These are phyloP conservation scores for Triticum aestivum DNA, from an alignment of 176 grass and related monocot genomes.

Conservation along the genomic window DNA sequence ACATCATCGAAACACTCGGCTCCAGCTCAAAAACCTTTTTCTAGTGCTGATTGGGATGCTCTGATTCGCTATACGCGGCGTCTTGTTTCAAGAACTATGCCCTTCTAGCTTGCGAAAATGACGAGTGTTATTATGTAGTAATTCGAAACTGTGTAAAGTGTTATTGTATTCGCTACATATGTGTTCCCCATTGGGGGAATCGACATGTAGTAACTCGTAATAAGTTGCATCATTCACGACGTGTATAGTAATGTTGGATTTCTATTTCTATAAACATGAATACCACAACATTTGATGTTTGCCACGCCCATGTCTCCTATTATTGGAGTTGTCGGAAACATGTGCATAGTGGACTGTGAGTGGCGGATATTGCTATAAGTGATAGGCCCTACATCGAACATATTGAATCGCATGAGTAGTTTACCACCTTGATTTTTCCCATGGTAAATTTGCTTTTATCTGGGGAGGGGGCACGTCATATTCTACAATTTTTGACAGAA, in stretches of 20 bases:
- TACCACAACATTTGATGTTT: neutral
- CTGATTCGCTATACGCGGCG: neutral
- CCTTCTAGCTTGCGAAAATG: neutral
- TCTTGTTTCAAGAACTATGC: constrained; percentile 7
- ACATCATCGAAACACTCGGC: neutral
- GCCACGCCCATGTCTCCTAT: neutral
- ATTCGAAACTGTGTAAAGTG: neutral
- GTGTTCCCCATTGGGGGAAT: neutral
- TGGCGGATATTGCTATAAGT: neutral
- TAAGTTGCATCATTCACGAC: neutral
- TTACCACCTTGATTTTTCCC: neutral
- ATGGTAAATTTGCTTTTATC: neutral
- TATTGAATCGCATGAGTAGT: neutral
- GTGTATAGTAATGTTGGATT: neutral
- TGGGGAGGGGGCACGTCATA: too few species aligned
- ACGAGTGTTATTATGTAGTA: neutral
- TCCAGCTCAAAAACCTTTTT: neutral
- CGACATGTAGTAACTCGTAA: neutral
- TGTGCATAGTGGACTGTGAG: neutral
- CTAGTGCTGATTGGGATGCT: neutral
- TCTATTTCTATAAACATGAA: neutral
- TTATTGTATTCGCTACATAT: neutral
- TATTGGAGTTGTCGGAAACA: neutral
- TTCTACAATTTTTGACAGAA: too few species aligned
- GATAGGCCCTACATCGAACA: neutral